Evolutionary conservation across 306 rosid species (phyloP).

Genomic region (barrel medic (Medicago truncatula)): MtrunA17r5.0-ANR NC_053049.1:37090501-37091000

Average conservation of each 20-base stretch:
- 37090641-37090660: conserved; percentile 92
- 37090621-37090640: conserved; percentile 36
- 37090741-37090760: conserved; percentile 89
- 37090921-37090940: conserved; percentile 73
- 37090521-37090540: conserved; percentile 74
- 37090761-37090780: conserved; percentile 57
- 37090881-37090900: conserved; percentile 64
- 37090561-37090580: neutral
- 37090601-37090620: neutral
- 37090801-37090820: conserved; percentile 69
- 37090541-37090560: conserved; percentile 73
- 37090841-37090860: conserved; percentile 69
- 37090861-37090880: conserved; percentile 76
- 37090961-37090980: conserved; percentile 73
- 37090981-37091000: conserved; percentile 54
- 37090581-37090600: neutral
- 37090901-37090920: conserved; percentile 68
- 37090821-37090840: conserved; percentile 58
- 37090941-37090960: conserved; percentile 72
- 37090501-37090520: conserved; percentile 68
- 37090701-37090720: conserved; percentile 51
- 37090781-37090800: conserved; percentile 62
- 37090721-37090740: conserved; percentile 71
- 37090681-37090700: conserved; percentile 78
- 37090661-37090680: conserved; percentile 71